Percentiles rank a stretch among this genome's conserved stretches.
Evolutionary conservation across 257 asterid genomes (phyloP).

Genomic region (Solanum ossicruentum): DNA sequence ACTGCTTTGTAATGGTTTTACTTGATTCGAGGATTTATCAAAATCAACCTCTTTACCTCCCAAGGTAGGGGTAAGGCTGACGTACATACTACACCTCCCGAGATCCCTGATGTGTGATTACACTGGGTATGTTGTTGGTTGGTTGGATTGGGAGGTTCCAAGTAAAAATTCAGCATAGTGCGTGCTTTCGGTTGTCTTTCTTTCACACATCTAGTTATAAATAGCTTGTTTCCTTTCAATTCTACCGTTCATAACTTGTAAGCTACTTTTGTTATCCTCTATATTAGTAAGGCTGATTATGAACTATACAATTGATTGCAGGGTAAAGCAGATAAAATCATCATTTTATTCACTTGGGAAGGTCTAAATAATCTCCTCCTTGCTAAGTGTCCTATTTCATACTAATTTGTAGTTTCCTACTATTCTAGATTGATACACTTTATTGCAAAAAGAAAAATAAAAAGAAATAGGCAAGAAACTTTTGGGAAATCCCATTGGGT

Average conservation of each 20-base stretch:
- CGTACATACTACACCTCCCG: background rate
- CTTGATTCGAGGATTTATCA: accelerated
- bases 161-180: background rate
- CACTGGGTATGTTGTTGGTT: background rate
- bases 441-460: background rate
- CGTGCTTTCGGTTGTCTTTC: background rate
- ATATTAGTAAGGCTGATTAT: background rate
- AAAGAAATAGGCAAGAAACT: background rate
- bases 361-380: slow-evolving; percentile 19
- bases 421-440: background rate
- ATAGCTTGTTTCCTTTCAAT: background rate
- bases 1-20: background rate
- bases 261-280: background rate
- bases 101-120: background rate
- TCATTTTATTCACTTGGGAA: slow-evolving; percentile 73
- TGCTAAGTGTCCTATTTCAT: background rate
- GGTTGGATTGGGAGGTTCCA: background rate
- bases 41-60: background rate
- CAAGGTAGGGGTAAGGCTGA: background rate
- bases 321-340: slow-evolving; percentile 82
- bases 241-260: background rate
- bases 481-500: background rate
- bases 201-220: background rate
- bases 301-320: slow-evolving; percentile 14
- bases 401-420: background rate